Conservation (phyloP, 208 protist species). For the Histomonas meleagridis region DNA sequence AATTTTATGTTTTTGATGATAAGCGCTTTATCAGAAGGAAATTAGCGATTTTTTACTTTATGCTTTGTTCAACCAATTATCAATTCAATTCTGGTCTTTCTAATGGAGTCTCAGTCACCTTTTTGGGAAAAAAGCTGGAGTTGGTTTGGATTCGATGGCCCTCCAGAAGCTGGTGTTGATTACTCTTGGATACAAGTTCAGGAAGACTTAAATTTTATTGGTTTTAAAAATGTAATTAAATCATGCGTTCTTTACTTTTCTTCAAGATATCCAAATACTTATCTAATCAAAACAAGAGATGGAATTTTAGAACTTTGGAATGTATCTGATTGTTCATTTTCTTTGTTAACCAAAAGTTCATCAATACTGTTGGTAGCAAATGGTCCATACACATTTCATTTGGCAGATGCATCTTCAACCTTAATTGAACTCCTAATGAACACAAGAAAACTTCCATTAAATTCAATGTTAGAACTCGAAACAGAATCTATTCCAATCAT, state of each 20-base stretch:
- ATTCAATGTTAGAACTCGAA: background rate
- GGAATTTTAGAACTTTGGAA: background rate
- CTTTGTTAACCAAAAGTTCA: background rate
- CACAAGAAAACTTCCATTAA: background rate
- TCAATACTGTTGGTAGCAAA: background rate
- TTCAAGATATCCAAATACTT: background rate
- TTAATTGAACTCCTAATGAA: background rate
- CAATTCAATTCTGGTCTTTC: too few relatives aligned
- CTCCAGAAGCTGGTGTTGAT: background rate
- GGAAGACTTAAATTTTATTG: background rate
- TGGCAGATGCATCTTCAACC: background rate
- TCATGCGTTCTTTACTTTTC: background rate
- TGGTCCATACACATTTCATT: background rate
- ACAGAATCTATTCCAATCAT: background rate
- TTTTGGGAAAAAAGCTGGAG: too few relatives aligned
- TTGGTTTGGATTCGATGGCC: background rate
- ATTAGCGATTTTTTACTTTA: too few relatives aligned
- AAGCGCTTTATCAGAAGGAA: too few relatives aligned
- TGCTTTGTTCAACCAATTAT: too few relatives aligned
- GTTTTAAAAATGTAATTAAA: background rate
- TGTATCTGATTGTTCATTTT: background rate
- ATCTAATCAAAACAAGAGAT: background rate
- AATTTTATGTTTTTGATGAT: too few relatives aligned
- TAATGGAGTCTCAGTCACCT: too few relatives aligned
- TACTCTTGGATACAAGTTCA: slow-evolving; percentile 8